Evolutionary conservation across 441 rosid genomes (phyloP).

Genomic region (Populus trichocarpa): DNA sequence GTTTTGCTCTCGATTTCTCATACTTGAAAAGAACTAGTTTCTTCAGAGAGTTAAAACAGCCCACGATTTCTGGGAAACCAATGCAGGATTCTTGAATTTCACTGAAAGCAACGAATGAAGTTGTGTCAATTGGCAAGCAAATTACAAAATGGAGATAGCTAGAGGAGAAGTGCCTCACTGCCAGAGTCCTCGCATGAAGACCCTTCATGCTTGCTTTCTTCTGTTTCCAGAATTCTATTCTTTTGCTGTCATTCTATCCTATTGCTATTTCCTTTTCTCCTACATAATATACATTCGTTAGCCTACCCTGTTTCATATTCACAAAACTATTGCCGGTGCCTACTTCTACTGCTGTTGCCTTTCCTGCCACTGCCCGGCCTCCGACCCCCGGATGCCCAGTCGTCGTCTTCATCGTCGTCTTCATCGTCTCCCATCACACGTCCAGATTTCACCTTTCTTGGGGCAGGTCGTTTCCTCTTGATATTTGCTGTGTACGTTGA

Average conservation of each 20-base stretch:
- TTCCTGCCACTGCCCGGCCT: constrained; percentile 38
- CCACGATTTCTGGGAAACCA: neutral
- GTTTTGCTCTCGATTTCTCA: neutral
- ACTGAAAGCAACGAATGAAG: constrained; percentile 27
- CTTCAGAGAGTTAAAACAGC: neutral
- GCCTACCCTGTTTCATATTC: constrained; percentile 43
- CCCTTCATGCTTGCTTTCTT: constrained; percentile 5
- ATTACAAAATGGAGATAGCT: constrained; percentile 31
- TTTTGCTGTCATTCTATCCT: constrained; percentile 30
- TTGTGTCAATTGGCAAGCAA: constrained; percentile 12
- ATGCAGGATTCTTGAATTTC: constrained; percentile 22
- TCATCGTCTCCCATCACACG: constrained; percentile 34
- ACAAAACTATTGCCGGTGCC: constrained; percentile 43
- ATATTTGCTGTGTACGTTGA: constrained; percentile 69
- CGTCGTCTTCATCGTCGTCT: constrained; percentile 47
- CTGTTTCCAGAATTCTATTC: constrained; percentile 25
- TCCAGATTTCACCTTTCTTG: constrained; percentile 40
- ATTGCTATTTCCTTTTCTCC: constrained; percentile 31
- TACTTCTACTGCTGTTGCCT: constrained; percentile 40
- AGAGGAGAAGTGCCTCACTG: neutral
- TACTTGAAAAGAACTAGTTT: neutral
- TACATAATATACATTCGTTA: constrained; percentile 50
- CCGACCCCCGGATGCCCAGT: constrained; percentile 49
- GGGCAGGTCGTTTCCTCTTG: constrained; percentile 77
- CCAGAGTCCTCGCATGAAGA: constrained; percentile 3